Evolutionary conservation across 805 yeast species (phyloP).

Genomic region (Candida oleophila): DNA sequence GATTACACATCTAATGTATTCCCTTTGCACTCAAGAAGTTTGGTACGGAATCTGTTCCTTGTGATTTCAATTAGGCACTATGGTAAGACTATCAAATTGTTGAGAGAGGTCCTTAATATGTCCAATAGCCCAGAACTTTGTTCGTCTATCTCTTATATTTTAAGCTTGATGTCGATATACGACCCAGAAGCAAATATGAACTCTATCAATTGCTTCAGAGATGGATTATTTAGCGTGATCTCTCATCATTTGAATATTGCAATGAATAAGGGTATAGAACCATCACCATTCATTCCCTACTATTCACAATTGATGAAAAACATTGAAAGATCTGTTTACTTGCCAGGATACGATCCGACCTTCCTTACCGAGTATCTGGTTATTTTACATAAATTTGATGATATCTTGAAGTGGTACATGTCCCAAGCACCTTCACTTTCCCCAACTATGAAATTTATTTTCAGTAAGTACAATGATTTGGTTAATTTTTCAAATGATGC

Average conservation of each 20-base stretch:
- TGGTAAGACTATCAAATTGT: conserved; percentile 33
- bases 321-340: conserved; percentile 30
- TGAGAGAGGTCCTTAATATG: conserved; percentile 26
- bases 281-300: conserved; percentile 22
- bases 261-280: conserved; percentile 1
- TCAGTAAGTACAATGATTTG: conserved; percentile 23
- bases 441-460: conserved; percentile 15
- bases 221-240: conserved; percentile 39
- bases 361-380: conserved; percentile 28
- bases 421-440: conserved; percentile 2
- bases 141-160: conserved; percentile 34
- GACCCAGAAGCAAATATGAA: conserved; percentile 41
- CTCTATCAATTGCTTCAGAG: conserved; percentile 38
- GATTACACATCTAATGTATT: conserved; percentile 6
- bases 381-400: conserved; percentile 26
- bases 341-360: conserved; percentile 33
- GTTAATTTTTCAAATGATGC: conserved; percentile 22
- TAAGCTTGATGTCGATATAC: conserved; percentile 40
- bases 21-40: conserved; percentile 12
- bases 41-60: conserved; percentile 24
- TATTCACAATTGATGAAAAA: conserved; percentile 37
- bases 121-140: conserved; percentile 30
- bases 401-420: conserved; percentile 7
- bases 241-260: conserved; percentile 19
- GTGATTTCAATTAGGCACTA: conserved; percentile 35